phyloP scores from a whole-genome alignment of 768 basidiomycete genomes.

The Agaricus sinodeliciosus region DNA sequence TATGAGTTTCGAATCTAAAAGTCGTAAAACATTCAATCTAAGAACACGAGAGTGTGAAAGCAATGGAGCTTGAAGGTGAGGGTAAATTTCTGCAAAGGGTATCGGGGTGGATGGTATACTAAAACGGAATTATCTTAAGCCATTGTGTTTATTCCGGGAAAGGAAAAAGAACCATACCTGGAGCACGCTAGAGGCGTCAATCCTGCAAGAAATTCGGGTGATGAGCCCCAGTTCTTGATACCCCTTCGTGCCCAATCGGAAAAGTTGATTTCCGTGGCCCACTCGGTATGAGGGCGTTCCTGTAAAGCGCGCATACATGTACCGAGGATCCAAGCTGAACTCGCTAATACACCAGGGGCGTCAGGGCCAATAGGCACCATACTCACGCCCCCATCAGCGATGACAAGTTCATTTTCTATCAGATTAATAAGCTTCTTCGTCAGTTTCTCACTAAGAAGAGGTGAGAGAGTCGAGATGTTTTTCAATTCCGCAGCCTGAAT shows the following conservation, averaged over 20 bases:
- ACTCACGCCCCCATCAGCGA: constrained; percentile 18
- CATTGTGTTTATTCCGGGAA: not conserved
- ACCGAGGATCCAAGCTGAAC: constrained; percentile 52
- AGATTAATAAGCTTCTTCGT: constrained; percentile 37
- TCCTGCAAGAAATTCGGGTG: constrained; percentile 47
- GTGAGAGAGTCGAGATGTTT: constrained; percentile 47
- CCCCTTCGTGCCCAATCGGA: constrained; percentile 39
- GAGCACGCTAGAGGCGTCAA: constrained; percentile 40
- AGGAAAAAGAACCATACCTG: constrained; percentile 31
- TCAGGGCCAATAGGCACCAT: constrained; percentile 10
- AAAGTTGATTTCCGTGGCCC: constrained; percentile 42
- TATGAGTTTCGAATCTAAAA: constrained; percentile 52
- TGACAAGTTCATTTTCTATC: constrained; percentile 32
- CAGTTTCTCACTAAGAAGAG: constrained; percentile 40
- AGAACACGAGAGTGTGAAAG: constrained; percentile 67
- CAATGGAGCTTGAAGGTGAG: constrained; percentile 44
- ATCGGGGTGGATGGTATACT: constrained; percentile 23
- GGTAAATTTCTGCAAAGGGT: constrained; percentile 45
- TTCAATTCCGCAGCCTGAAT: constrained; percentile 44
- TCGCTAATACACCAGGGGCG: constrained; percentile 19
- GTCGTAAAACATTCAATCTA: constrained; percentile 56
- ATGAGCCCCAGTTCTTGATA: constrained; percentile 51
- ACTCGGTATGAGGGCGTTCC: constrained; percentile 34
- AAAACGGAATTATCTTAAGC: not conserved
- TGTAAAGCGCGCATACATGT: constrained; percentile 51